Percentiles rank a stretch among this genome's conserved stretches.
These are phyloP conservation scores for Themeda triandra DNA, from an alignment of 176 grass and related monocot species.

Conservation along the genomic window DNA sequence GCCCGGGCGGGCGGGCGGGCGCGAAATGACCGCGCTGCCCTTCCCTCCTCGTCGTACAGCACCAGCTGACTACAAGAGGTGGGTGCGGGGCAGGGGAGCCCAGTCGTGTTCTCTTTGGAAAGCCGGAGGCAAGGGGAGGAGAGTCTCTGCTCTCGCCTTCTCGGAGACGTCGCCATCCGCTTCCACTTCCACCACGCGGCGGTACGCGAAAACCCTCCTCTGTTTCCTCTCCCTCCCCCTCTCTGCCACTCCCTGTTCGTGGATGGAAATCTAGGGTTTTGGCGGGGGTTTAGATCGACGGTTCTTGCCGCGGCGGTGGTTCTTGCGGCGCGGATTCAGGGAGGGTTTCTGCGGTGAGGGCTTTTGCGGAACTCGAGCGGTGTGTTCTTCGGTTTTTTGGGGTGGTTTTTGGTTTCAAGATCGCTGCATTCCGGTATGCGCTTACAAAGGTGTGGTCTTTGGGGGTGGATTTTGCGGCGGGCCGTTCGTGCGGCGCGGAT, in stretches of 20 bases:
- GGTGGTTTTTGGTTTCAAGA: not conserved
- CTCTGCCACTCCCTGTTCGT: not conserved
- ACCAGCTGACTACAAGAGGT: conserved; percentile 18
- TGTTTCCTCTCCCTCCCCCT: not conserved
- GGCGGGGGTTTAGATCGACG: not conserved
- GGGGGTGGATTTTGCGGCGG: not conserved
- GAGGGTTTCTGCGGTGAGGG: not conserved
- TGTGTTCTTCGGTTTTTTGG: not conserved
- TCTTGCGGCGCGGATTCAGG: not conserved
- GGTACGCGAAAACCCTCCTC: not conserved
- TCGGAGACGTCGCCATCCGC: conserved; percentile 7
- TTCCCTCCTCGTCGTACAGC: not conserved
- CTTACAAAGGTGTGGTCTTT: not conserved
- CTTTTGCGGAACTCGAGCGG: not conserved
- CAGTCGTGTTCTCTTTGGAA: not conserved
- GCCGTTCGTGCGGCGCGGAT: not conserved
- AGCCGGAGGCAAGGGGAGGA: not conserved
- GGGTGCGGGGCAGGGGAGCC: not conserved
- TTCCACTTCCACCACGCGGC: not conserved
- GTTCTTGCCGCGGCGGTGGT: not conserved
- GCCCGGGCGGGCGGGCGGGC: too few species aligned
- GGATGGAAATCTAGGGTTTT: conserved; percentile 46
- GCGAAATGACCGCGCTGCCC: not conserved
- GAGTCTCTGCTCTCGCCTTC: not conserved
- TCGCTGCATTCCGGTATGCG: conserved; percentile 35